A percentile compares a stretch with the other conserved stretches of the same genome.
Evolutionary conservation across 371 early-diverging fungal genomes (phyloP).

Genomic region (Syncephalastrum contaminatum): DNA sequence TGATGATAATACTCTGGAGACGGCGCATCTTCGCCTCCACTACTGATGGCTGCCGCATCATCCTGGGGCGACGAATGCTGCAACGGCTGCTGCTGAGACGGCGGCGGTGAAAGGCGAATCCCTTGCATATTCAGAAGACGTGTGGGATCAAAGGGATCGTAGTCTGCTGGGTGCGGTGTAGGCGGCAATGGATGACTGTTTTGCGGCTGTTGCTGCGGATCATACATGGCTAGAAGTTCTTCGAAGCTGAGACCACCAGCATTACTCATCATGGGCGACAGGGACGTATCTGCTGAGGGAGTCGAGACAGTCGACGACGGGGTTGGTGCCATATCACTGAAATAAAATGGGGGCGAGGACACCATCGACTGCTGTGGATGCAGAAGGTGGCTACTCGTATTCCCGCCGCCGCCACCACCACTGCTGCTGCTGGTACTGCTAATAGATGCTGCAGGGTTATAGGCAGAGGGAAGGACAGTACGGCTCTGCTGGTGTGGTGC

Average conservation of each 20-base stretch:
- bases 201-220: constrained; percentile 4
- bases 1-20: background rate
- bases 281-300: constrained; percentile 9
- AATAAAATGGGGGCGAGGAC: constrained; percentile 11
- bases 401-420: too few relatives aligned
- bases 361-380: constrained; percentile 6
- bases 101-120: constrained; percentile 1
- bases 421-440: constrained; percentile 1
- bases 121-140: constrained; percentile 7
- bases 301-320: constrained; percentile 12
- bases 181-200: constrained; percentile 5
- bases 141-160: constrained; percentile 5
- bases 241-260: constrained; percentile 16
- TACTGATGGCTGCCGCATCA: background rate
- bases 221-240: constrained; percentile 13
- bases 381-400: background rate
- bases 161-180: constrained; percentile 6
- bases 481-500: constrained; percentile 4
- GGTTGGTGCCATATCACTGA: constrained; percentile 5
- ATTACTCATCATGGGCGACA: background rate
- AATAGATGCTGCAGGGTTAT: background rate
- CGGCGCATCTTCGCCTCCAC: background rate
- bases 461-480: constrained; percentile 5
- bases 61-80: background rate
- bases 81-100: background rate